These are phyloP conservation scores for Aspergillus hortae DNA, from an alignment of 2,329 filamentous ascomycete species.

Conservation along the genomic window DNA sequence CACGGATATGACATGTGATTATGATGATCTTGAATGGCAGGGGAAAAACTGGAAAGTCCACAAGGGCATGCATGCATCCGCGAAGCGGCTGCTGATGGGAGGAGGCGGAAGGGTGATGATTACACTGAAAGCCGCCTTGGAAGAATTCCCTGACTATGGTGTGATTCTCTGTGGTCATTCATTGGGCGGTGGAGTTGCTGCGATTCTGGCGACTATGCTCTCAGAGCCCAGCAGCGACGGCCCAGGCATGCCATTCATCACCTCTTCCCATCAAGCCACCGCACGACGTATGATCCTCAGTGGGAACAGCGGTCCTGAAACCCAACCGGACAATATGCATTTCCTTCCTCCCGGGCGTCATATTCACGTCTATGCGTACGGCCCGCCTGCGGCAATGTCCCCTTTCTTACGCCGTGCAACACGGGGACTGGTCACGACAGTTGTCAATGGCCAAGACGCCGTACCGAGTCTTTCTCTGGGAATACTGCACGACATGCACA, in stretches of 20 bases:
- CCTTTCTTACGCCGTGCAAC: conserved; percentile 66
- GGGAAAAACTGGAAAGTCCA: conserved; percentile 66
- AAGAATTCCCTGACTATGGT: conserved; percentile 66
- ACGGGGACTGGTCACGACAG: conserved; percentile 69
- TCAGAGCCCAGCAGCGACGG: conserved; percentile 55
- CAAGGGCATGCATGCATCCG: conserved; percentile 71
- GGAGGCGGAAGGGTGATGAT: conserved; percentile 64
- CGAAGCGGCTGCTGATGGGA: conserved; percentile 63
- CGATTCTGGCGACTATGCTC: conserved; percentile 67
- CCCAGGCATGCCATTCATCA: conserved; percentile 59
- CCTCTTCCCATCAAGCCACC: conserved; percentile 42
- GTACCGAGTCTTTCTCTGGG: conserved; percentile 72
- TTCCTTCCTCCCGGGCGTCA: conserved; percentile 64
- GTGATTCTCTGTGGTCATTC: conserved; percentile 68
- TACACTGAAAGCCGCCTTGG: conserved; percentile 62
- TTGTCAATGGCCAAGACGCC: conserved; percentile 69
- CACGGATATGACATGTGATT: conserved; percentile 71
- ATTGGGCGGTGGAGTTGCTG: conserved; percentile 66
- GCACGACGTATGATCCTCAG: conserved; percentile 41
- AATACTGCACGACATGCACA: conserved; percentile 70
- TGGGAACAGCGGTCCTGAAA: conserved; percentile 17
- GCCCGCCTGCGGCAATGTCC: conserved; percentile 70
- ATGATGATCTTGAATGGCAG: conserved; percentile 59
- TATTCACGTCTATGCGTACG: conserved; percentile 77
- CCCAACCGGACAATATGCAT: conserved; percentile 26